Evolutionary conservation across 495 filamentous ascomycete species (phyloP), one percentile per base, ranked within the genome.

Genomic region (Penicillium taxi): DNA sequence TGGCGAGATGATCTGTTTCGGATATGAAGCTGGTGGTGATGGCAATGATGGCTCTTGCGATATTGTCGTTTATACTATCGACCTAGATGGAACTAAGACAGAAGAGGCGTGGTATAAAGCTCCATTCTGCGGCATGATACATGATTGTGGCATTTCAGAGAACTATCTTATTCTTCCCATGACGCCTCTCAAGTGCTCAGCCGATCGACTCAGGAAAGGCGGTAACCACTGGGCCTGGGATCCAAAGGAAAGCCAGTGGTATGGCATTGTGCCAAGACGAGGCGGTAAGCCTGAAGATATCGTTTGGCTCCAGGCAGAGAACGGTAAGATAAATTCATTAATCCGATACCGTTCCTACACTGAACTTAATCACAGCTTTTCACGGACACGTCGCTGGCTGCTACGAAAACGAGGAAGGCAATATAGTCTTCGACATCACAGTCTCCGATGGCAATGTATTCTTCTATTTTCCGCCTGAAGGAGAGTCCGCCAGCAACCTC

Each of bases 101-200:
- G 59, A 73, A 23, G 63, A 66, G 37, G 41, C 54, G 2, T 73
- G 69, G 65, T 63, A 72, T 41, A 65, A 64, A 32, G 59, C 70
- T 7, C 74, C 74, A 0, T 69, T 70, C 40, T 58, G 61, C n/a
- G 73, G 64, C 7, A 72, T 76, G 68, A 76, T 78, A 32, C 74
- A 77, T 48, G 74, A 77, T 42, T 66, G 56, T 26, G 74, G 65
- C 0, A 37, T 74, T 0, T 69, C 63, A 6, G 52, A 70, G 50
- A 74, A 75, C 23, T 76, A 61, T 43, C 35, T 75, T 5, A 55
- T 75, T 12, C 53, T 77, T 24, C 64, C 71, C 3, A 25, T 76
- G 18, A 73, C 66, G 7, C 72, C 72, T 12, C 52, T 72, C 19
- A 66, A 67, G 38, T 64, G 59, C 50, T 58, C 65, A 8, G 42